Conservation (phyloP, 129 eudicot species). For the Escallonia rubra region DNA sequence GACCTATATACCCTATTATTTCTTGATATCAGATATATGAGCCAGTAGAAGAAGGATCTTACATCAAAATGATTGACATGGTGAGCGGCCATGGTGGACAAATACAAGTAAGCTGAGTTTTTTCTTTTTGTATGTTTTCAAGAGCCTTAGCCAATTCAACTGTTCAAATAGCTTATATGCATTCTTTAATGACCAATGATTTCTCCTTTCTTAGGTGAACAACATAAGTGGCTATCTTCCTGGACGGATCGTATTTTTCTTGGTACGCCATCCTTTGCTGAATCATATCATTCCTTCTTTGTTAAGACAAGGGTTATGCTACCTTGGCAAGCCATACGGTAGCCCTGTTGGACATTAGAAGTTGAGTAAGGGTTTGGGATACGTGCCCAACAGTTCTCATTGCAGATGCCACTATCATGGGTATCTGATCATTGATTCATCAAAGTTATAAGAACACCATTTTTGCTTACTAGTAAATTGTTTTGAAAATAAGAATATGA, state of each 20-base stretch:
- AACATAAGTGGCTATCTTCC: conserved; percentile 98
- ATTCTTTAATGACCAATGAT: neutral
- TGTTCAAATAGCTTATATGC: neutral
- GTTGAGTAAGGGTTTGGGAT: too few species aligned
- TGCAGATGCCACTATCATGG: too few species aligned
- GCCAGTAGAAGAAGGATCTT: conserved; percentile 98
- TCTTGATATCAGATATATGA: conserved; percentile 63
- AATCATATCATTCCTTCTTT: neutral
- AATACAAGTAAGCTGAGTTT: conserved; percentile 62
- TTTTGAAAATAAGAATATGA: too few species aligned
- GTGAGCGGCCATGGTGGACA: conserved; percentile 97
- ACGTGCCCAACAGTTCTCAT: too few species aligned
- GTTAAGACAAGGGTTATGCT: neutral
- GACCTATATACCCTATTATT: neutral
- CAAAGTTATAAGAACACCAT: too few species aligned
- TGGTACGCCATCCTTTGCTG: conserved; percentile 49
- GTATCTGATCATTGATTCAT: too few species aligned
- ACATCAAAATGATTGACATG: conserved; percentile 95
- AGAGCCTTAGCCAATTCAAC: too few species aligned
- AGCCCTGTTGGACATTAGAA: too few species aligned
- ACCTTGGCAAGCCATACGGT: too few species aligned
- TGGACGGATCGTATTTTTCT: conserved; percentile 90
- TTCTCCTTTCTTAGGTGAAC: conserved; percentile 59
- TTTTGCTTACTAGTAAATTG: too few species aligned
- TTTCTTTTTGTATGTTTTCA: too few species aligned